Conservation (phyloP, 768 basidiomycete species). For the Mycena maculata region DNA sequence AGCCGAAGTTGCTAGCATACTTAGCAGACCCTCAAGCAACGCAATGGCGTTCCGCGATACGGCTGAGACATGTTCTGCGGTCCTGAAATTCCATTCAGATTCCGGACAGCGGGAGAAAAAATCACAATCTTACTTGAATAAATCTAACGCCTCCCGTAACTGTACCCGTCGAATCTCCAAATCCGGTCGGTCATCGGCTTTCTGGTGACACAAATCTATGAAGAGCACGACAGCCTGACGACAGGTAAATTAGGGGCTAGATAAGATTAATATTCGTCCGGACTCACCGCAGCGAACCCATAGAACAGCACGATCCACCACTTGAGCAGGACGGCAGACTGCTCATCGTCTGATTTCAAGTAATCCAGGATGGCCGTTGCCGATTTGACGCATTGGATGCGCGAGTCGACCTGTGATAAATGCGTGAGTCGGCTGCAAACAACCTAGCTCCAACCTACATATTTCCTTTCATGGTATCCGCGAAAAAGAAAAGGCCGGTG, state of each 20-base stretch:
- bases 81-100: slow-evolving; percentile 4
- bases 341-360: slow-evolving; percentile 35
- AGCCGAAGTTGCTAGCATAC: slow-evolving; percentile 20
- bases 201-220: slow-evolving; percentile 40
- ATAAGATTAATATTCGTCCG: neutral
- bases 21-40: slow-evolving; percentile 39
- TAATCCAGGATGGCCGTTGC: slow-evolving; percentile 38
- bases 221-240: slow-evolving; percentile 41
- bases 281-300: slow-evolving; percentile 40
- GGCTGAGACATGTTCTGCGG: slow-evolving; percentile 32
- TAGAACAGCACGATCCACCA: slow-evolving; percentile 42
- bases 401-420: slow-evolving; percentile 34
- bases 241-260: neutral
- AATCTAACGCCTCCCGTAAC: slow-evolving; percentile 36
- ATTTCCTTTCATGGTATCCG: slow-evolving; percentile 40
- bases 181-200: slow-evolving; percentile 32
- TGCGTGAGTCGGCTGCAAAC: neutral
- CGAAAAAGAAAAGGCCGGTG: slow-evolving; percentile 42
- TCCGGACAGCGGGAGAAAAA: too few species aligned
- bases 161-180: slow-evolving; percentile 33
- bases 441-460: slow-evolving; percentile 29
- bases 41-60: slow-evolving; percentile 40
- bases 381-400: slow-evolving; percentile 41
- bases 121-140: slow-evolving; percentile 36
- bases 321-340: slow-evolving; percentile 37